Evolutionary conservation across 2,329 filamentous ascomycete genomes (phyloP).

Genomic region (Colletotrichum sp.): DNA sequence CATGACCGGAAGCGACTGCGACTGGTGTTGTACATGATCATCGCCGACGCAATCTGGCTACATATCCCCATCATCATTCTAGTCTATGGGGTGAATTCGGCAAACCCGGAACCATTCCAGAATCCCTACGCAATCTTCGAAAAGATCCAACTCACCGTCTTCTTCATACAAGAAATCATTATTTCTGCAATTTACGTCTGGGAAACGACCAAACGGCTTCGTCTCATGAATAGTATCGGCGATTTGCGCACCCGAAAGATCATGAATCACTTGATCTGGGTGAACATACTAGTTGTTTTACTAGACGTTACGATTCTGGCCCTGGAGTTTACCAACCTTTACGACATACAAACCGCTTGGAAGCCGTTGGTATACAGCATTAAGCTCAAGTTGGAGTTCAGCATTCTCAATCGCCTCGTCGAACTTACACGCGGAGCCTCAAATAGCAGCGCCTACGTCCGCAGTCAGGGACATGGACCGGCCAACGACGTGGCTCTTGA

Average conservation of each 20-base stretch:
- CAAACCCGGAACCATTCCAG: constrained; percentile 35
- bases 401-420: constrained; percentile 37
- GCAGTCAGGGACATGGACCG: background rate
- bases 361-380: constrained; percentile 38
- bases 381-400: constrained; percentile 42
- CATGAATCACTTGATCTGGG: constrained; percentile 47
- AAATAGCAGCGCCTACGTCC: background rate
- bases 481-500: background rate
- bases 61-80: constrained; percentile 60
- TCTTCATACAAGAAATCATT: constrained; percentile 32
- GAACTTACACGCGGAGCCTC: constrained; percentile 25
- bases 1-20: constrained; percentile 52
- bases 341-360: constrained; percentile 36
- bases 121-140: constrained; percentile 52
- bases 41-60: constrained; percentile 56
- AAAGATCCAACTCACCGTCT: constrained; percentile 26
- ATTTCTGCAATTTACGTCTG: constrained; percentile 58
- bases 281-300: constrained; percentile 50
- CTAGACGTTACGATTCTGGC: constrained; percentile 44
- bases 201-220: constrained; percentile 51
- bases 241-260: constrained; percentile 27
- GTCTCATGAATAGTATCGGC: background rate
- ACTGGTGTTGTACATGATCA: constrained; percentile 61
- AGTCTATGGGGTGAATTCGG: constrained; percentile 55
- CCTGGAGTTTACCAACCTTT: constrained; percentile 36